Conservation (phyloP, 148 eudicot species). For the Drosera capensis region DNA sequence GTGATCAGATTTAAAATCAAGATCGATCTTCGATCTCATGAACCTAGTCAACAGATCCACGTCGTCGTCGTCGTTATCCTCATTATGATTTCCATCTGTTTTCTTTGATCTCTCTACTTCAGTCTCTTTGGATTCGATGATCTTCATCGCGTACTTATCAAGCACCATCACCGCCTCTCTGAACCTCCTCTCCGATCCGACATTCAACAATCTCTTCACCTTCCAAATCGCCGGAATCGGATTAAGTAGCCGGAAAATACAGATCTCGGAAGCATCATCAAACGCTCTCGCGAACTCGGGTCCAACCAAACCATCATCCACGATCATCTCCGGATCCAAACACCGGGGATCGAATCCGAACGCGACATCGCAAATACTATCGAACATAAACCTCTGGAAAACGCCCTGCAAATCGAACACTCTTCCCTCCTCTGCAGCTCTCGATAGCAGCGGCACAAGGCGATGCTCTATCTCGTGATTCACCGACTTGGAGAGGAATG, state of each 20-base stretch:
- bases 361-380: constrained; percentile 5
- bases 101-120: neutral
- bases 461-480: constrained; percentile 9
- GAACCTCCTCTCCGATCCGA: constrained; percentile 39
- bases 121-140: constrained; percentile 5
- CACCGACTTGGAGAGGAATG: constrained; percentile 13
- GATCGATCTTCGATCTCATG: constrained; percentile 8
- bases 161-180: constrained; percentile 22
- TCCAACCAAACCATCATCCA: constrained; percentile 7
- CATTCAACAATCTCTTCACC: constrained; percentile 18
- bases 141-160: constrained; percentile 12
- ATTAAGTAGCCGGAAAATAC: constrained; percentile 20
- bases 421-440: constrained; percentile 9
- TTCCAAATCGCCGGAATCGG: constrained; percentile 28
- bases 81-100: neutral
- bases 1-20: constrained; percentile 12
- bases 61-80: neutral
- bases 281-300: constrained; percentile 25
- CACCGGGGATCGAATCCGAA: constrained; percentile 24
- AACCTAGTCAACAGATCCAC: constrained; percentile 8
- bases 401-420: constrained; percentile 1
- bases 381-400: constrained; percentile 7
- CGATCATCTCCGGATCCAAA: constrained; percentile 16
- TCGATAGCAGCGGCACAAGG: neutral
- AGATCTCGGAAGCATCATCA: constrained; percentile 22